Percentiles rank a stretch among this genome's conserved stretches.
Evolutionary conservation across 1,284 basidiomycete genomes (phyloP).

Genomic region (Pyrrhoderma noxium): DNA sequence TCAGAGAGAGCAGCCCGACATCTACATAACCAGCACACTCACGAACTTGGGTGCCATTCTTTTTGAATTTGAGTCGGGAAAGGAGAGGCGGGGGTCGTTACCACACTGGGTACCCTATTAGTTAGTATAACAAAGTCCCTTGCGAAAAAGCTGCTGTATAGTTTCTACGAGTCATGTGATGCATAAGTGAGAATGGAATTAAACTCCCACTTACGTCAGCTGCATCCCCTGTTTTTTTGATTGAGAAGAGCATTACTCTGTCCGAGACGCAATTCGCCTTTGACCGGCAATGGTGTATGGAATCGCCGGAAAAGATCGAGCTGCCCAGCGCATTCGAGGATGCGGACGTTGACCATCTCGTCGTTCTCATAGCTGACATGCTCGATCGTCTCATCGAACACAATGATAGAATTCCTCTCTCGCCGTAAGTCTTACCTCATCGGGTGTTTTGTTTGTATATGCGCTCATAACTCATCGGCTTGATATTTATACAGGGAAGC

Average conservation of each 20-base stretch:
- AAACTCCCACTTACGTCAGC: background rate
- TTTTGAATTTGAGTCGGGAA: constrained; percentile 10
- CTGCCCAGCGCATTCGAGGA: constrained; percentile 70
- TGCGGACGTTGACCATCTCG: constrained; percentile 73
- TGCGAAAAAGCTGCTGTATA: constrained; percentile 2
- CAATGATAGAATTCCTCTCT: constrained; percentile 88
- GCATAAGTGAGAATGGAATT: no score
- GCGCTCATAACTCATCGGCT: background rate
- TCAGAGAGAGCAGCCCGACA: constrained; percentile 19
- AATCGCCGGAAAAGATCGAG: constrained; percentile 65
- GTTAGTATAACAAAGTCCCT: no score
- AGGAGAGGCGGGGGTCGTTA: constrained; percentile 23
- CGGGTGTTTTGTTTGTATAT: no score
- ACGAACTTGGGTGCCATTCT: constrained; percentile 77
- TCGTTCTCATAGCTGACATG: constrained; percentile 89
- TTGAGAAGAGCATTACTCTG: background rate
- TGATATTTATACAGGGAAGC: constrained; percentile 52
- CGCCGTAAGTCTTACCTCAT: constrained; percentile 48
- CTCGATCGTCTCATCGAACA: constrained; percentile 84
- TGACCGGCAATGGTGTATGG: constrained; percentile 29
- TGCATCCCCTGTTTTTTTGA: background rate
- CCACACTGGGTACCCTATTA: background rate
- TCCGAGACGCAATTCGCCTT: background rate
- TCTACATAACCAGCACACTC: constrained; percentile 25
- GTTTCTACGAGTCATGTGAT: background rate